A percentile compares a stretch with the other conserved stretches of the same genome.
Conservation (phyloP, 2,329 filamentous ascomycete species). For the Botrytis medusae region DNA sequence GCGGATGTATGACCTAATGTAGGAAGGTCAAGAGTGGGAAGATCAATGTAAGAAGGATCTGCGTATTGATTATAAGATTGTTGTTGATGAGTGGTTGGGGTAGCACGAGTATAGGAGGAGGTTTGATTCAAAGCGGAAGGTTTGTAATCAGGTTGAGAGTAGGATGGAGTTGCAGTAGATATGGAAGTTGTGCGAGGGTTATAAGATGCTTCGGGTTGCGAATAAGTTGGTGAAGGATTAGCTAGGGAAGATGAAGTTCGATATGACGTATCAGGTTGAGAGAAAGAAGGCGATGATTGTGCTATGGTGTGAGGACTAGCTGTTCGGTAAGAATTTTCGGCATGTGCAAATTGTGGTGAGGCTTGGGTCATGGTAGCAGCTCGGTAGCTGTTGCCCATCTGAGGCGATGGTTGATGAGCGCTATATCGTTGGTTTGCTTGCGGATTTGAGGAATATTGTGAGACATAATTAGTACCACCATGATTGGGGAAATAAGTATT, state of each 20-base stretch:
- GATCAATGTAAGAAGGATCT: slow-evolving; percentile 37
- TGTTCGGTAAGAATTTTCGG: slow-evolving; percentile 37
- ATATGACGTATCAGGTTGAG: slow-evolving; percentile 33
- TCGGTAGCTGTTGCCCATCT: slow-evolving; percentile 35
- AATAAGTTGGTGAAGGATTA: slow-evolving; percentile 37
- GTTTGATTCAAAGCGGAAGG: slow-evolving; percentile 29
- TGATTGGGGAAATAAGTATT: slow-evolving; percentile 36
- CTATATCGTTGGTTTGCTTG: slow-evolving; percentile 37
- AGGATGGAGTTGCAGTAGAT: slow-evolving; percentile 33
- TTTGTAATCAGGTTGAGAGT: slow-evolving; percentile 31
- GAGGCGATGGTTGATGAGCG: slow-evolving; percentile 37
- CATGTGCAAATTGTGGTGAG: slow-evolving; percentile 36
- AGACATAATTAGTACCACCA: slow-evolving; percentile 31
- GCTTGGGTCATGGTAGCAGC: slow-evolving; percentile 33
- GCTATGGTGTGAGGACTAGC: slow-evolving; percentile 36
- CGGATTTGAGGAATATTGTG: slow-evolving; percentile 37
- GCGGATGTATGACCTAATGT: slow-evolving; percentile 33
- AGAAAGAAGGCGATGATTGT: slow-evolving; percentile 37
- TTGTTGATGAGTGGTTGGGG: slow-evolving; percentile 35
- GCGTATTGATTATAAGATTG: slow-evolving; percentile 35
- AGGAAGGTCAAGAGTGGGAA: slow-evolving; percentile 35
- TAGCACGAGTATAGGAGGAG: slow-evolving; percentile 31
- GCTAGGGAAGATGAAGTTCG: slow-evolving; percentile 31
- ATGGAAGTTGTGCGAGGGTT: slow-evolving; percentile 33
- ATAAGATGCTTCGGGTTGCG: slow-evolving; percentile 31